phyloP scores from a whole-genome alignment of 352 stramenopile species.

The Phytopythium boreale region DNA sequence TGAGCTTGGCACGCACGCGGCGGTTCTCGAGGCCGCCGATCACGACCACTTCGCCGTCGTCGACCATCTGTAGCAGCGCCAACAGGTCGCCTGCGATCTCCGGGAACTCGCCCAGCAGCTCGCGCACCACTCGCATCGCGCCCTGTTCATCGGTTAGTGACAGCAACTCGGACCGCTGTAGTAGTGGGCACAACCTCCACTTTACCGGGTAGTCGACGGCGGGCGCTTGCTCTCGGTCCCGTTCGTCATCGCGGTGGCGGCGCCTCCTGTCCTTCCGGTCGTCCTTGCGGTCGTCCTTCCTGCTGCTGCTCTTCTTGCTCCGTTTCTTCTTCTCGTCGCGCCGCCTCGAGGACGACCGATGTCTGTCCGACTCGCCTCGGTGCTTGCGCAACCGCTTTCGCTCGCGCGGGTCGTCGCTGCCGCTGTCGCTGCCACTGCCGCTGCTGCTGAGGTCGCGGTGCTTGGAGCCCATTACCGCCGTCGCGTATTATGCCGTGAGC shows the following conservation, averaged over 20 bases:
- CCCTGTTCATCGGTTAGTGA: constrained; percentile 8
- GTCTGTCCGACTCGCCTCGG: not conserved
- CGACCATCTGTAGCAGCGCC: constrained; percentile 68
- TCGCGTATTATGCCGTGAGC: too few relatives aligned
- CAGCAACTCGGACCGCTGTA: not conserved
- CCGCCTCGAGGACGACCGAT: not conserved
- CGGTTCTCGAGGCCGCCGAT: constrained; percentile 77
- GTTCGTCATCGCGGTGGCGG: not conserved
- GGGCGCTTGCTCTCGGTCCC: constrained; percentile 3
- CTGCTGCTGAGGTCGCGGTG: not conserved
- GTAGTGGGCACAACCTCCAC: not conserved
- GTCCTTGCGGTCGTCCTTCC: constrained; percentile 16
- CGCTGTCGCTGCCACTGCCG: constrained; percentile 1
- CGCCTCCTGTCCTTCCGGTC: not conserved
- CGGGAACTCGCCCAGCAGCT: constrained; percentile 64
- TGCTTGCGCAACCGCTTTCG: not conserved
- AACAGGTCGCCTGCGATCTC: constrained; percentile 63
- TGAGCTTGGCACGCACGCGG: constrained; percentile 60
- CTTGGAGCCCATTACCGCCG: not conserved
- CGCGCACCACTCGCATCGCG: constrained; percentile 45
- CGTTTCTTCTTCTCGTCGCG: constrained; percentile 24
- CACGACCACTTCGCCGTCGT: constrained; percentile 68
- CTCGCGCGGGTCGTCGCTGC: not conserved
- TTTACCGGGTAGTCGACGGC: constrained; percentile 19
- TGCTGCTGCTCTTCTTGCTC: constrained; percentile 14